Conservation (phyloP, 257 asterid species). For the Solanum pinnatisectum region DNA sequence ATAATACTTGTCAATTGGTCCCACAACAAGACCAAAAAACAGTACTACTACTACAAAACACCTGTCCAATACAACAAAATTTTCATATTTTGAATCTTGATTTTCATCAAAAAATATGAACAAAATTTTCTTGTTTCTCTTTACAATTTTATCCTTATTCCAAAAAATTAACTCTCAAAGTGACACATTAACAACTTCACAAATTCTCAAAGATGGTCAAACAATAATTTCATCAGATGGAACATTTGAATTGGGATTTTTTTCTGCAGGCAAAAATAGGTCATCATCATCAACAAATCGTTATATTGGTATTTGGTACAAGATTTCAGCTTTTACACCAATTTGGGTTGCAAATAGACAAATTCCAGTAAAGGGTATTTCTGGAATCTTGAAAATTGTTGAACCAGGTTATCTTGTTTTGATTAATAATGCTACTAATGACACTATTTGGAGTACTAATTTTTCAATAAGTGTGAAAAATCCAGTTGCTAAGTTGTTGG, state of each 20-base stretch:
- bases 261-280: background rate
- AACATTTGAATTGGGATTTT: slow-evolving; percentile 7
- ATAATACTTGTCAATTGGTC: background rate
- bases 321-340: slow-evolving; percentile 1
- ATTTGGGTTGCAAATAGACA: slow-evolving; percentile 13
- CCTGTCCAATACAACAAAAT: background rate
- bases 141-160: background rate
- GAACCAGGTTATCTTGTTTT: background rate
- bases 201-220: background rate
- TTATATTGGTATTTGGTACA: slow-evolving; percentile 8
- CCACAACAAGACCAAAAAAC: background rate
- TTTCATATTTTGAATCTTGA: background rate
- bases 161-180: background rate
- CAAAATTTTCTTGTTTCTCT: background rate
- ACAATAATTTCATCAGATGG: background rate
- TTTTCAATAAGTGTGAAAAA: background rate
- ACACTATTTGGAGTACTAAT: background rate
- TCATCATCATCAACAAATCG: background rate
- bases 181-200: background rate
- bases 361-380: background rate
- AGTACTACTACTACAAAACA: background rate
- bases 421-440: background rate
- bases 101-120: background rate
- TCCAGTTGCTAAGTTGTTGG: slow-evolving; percentile 1
- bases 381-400: background rate